Evolutionary conservation across 805 yeast species (phyloP).

Genomic region (Barnettozyma californica): DNA sequence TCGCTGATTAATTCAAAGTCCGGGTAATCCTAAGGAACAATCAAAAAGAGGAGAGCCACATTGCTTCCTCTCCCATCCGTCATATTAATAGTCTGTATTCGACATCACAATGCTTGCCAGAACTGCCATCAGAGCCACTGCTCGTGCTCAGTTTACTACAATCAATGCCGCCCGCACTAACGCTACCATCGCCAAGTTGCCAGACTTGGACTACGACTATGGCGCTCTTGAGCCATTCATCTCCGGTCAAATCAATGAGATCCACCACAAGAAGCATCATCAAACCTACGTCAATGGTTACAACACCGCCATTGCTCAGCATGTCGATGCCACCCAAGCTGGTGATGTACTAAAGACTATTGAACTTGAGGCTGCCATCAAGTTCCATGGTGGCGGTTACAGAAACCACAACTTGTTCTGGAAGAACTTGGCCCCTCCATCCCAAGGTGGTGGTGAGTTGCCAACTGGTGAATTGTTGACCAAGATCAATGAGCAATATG

Average conservation of each 20-base stretch:
- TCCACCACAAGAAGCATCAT: conserved; percentile 88
- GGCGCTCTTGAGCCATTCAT: conserved; percentile 84
- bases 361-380: conserved; percentile 66
- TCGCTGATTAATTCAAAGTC: background rate
- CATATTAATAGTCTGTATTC: background rate
- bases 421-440: conserved; percentile 78
- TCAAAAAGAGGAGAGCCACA: background rate
- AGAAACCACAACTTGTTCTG: conserved; percentile 83
- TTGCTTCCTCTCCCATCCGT: background rate
- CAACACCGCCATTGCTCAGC: conserved; percentile 72
- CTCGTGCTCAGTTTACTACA: background rate
- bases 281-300: conserved; percentile 86
- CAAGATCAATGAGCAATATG: conserved; percentile 60
- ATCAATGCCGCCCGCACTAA: background rate
- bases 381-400: conserved; percentile 92
- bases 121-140: conserved; percentile 2
- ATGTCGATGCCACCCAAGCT: conserved; percentile 54
- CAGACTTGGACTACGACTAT: conserved; percentile 79
- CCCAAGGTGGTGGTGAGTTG: conserved; percentile 70
- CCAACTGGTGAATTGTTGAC: conserved; percentile 51
- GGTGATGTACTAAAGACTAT: conserved; percentile 57
- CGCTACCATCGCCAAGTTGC: conserved; percentile 40
- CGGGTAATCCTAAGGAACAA: background rate
- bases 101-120: background rate
- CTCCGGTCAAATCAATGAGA: conserved; percentile 79